Evolutionary conservation across 2,329 filamentous ascomycete genomes (phyloP).

Genomic region (Calycina herbarum): DNA sequence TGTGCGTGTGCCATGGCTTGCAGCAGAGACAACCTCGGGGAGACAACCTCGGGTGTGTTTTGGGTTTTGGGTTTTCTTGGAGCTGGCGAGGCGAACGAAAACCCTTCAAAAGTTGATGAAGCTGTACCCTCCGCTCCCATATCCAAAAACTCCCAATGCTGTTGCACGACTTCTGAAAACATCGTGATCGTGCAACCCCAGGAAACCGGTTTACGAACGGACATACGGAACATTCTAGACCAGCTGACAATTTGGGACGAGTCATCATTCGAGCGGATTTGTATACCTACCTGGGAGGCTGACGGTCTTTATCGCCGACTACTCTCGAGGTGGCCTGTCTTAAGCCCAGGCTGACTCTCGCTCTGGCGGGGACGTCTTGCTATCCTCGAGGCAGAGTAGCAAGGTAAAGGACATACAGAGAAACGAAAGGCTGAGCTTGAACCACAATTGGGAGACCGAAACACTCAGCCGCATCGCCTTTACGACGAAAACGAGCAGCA

Average conservation of each 20-base stretch:
- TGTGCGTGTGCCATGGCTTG: background rate
- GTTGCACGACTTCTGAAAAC: constrained; percentile 22
- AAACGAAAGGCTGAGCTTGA: background rate
- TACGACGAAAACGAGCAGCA: background rate
- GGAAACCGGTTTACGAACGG: constrained; percentile 17
- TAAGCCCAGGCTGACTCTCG: constrained; percentile 6
- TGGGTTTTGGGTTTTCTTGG: background rate
- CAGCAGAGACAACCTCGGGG: background rate
- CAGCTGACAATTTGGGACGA: constrained; percentile 23
- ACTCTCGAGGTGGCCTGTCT: background rate
- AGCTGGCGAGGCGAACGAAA: constrained; percentile 4
- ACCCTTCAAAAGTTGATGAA: background rate
- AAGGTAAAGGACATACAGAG: background rate
- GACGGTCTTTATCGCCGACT: constrained; percentile 3
- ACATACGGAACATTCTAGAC: constrained; percentile 18
- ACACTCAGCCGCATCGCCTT: background rate
- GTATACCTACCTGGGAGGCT: constrained; percentile 7
- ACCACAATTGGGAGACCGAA: background rate
- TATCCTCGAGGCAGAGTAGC: constrained; percentile 12
- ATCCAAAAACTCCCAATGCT: constrained; percentile 3
- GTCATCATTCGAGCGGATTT: constrained; percentile 17
- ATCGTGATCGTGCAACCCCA: constrained; percentile 23
- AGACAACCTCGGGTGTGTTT: background rate
- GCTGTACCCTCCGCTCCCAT: constrained; percentile 10
- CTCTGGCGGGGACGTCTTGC: background rate